Evolutionary conservation across 2,329 filamentous ascomycete genomes (phyloP), one percentile per base, ranked within the genome.

Genomic region (Capronia americana): DNA sequence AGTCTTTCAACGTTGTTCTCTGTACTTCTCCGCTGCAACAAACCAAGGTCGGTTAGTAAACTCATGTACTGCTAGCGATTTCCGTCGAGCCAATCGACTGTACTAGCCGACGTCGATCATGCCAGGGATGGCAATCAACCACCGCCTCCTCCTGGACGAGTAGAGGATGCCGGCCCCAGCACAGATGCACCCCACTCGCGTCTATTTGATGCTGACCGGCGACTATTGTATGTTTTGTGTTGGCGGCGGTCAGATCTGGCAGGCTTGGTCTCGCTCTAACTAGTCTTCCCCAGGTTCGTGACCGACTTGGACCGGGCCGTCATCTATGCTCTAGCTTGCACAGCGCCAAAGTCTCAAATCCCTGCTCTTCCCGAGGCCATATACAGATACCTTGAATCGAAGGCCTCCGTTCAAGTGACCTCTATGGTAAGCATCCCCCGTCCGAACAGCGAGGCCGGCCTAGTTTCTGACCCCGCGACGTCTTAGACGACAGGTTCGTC

Each of bases 341-440:
- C 59, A 7, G 50, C 59, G 10, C n/a, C 59, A n/a, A 0, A 8
- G 8, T 8, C 54, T 28, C 59, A 54, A 34, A 20, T 50, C 7
- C n/a, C 28, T 14, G 48, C 50, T 32, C 48, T 62, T 4, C 48
- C 28, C n/a, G 34, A 17, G 5, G 50, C 59, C 30, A n/a, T 62
- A 11, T 26, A 23, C 44, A 28, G 30, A 4, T 28, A 61, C 30
- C 20, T 61, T 8, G 44, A 46, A 4, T 38, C 28, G 6, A 28
- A 53, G 23, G 20, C 58, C 7, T 61, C 34, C 8, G 44, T 61
- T 24, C n/a, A 53, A 17, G 26, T 53, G 26, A 53, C 50, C 5
- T 12, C 50, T 17, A 24, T 53, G 50, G 50, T 53, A 28, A n/a
- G n/a, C n/a, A 11, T 28, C 14, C 24, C 24, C 50, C 50, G 24